phyloP scores from a whole-genome alignment of 2,329 filamentous ascomycete genomes.

The Rosellinia necatrix region DNA sequence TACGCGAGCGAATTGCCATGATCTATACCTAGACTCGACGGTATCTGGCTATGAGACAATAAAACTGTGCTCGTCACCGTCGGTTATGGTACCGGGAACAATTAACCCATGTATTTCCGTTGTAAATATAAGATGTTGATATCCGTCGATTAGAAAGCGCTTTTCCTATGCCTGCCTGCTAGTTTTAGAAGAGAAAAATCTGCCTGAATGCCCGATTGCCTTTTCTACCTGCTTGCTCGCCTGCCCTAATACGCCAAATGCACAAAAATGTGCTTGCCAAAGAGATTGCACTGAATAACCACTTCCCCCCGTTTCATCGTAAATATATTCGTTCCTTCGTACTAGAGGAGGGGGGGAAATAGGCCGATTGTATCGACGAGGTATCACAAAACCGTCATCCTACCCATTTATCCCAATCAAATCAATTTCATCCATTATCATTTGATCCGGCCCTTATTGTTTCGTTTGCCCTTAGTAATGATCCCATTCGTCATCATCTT shows the following conservation, averaged over 20 bases:
- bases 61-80: no score
- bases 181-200: neutral
- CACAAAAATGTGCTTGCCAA: neutral
- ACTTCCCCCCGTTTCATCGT: neutral
- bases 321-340: constrained; percentile 12
- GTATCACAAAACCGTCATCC: neutral
- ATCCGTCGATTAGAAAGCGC: constrained; percentile 1
- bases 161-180: constrained; percentile 14
- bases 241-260: neutral
- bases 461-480: neutral
- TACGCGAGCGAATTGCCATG: no score
- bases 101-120: no score
- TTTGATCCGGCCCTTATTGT: neutral
- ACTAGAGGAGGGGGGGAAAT: neutral
- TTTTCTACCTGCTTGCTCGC: neutral
- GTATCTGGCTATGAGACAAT: no score
- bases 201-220: neutral
- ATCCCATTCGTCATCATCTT: constrained; percentile 7
- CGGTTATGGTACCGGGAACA: no score
- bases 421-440: neutral
- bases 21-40: no score
- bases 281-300: neutral
- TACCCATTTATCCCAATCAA: neutral
- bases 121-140: no score
- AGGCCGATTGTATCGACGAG: neutral